A percentile compares a stretch with the other conserved stretches of the same genome.
Conservation (phyloP, 1,284 basidiomycete species). For the Pascua guehoae region DNA sequence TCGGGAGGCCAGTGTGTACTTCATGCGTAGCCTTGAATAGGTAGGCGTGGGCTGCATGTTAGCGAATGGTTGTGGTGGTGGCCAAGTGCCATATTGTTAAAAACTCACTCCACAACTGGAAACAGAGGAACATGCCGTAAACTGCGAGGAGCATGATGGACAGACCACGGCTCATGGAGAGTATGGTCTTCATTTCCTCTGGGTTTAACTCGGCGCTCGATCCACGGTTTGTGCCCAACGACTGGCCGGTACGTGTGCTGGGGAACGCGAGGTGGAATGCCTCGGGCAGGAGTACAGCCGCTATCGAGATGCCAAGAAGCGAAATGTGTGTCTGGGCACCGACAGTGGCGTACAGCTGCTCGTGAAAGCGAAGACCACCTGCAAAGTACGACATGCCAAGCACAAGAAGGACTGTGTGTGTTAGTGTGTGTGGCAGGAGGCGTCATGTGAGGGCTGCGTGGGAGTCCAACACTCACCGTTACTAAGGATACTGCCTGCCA, state of each 20-base stretch:
- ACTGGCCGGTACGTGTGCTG: slow-evolving; percentile 20
- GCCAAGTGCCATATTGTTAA: neutral
- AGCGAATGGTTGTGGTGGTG: no score
- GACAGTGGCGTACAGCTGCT: slow-evolving; percentile 61
- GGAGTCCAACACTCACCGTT: slow-evolving; percentile 47
- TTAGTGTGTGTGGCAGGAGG: neutral
- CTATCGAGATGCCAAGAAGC: slow-evolving; percentile 66
- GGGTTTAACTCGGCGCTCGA: neutral
- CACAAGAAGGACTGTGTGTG: slow-evolving; percentile 59
- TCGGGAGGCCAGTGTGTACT: slow-evolving; percentile 33
- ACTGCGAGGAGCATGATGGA: slow-evolving; percentile 59
- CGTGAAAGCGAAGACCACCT: slow-evolving; percentile 60
- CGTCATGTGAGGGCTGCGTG: neutral
- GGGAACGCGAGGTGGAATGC: slow-evolving; percentile 57
- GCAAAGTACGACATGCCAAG: slow-evolving; percentile 64
- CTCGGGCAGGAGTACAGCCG: slow-evolving; percentile 69
- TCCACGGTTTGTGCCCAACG: neutral
- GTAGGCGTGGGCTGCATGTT: slow-evolving; percentile 53
- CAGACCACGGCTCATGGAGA: slow-evolving; percentile 54
- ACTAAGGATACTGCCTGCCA: slow-evolving; percentile 61
- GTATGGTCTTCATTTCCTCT: slow-evolving; percentile 39
- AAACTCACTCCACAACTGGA: slow-evolving; percentile 55
- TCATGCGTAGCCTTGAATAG: slow-evolving; percentile 52
- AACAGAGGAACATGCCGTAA: slow-evolving; percentile 50
- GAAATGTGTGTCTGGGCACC: slow-evolving; percentile 78